Base-by-base conservation (phyloP, 345 rosid genomes). In the Citrus sp. region DNA sequence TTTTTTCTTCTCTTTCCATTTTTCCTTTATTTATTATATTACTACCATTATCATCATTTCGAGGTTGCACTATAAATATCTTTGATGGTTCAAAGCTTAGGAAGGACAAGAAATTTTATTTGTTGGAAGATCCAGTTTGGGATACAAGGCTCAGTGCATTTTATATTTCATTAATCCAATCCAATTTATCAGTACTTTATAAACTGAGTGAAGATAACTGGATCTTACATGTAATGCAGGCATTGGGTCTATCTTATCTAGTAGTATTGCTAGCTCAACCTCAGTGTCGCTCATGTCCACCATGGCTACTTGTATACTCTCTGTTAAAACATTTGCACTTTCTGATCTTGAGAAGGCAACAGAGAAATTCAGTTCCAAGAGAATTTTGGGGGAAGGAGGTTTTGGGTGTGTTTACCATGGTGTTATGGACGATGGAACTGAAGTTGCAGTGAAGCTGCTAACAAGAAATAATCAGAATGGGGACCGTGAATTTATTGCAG, bases 381-480 rank as follows among this genome's bases (percentile, higher is more conserved):
- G 89, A 85, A 86, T 97, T 80, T 90, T 97, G 80, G 99, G 99
- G 30, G 98, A 94, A 86, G 99, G 99, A 46, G 99, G 99, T 77
- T 97, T 97, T 88, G 99, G 99, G 67, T 92, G 98, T 77, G 99
- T 97, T 76, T 97, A 90, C 80, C 84, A 27, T 71, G 99, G 98
- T 67, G 80, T 69, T 71, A 83, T 90, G 90, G 98, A 91, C 65
- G 92, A 94, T 87, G 93, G 91, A 87, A 86, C 84, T 54, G 98
- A 93, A 88, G 84, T 87, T 86, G 99, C 99, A 70, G 98, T 97
- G 67, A 97, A 97, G 84, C 71, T 97, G 84, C 97, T 97, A 74
- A 97, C 92, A 35, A 90, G 90, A 81, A 89, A 91, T 80, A 91
- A 91, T 84, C 98, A 92, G 80, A 94, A 90, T 84, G 91, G 96